phyloP scores from a whole-genome alignment of 805 yeast species.

The Pichia heedii region DNA sequence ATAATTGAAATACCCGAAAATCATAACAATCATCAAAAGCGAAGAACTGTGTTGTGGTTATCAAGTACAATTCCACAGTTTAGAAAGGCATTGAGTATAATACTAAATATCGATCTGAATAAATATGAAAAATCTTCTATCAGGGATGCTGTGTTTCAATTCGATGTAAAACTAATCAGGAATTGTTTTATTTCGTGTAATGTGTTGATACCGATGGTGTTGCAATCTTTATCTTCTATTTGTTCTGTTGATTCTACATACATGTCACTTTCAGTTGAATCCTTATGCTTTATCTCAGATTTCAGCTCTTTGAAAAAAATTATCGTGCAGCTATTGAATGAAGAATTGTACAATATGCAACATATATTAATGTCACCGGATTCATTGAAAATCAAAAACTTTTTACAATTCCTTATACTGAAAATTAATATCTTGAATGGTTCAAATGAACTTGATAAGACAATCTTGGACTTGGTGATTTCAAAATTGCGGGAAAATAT shows the following conservation, averaged over 20 bases:
- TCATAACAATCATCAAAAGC: slow-evolving; percentile 9
- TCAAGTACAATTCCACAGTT: slow-evolving; percentile 44
- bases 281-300: slow-evolving; percentile 13
- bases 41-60: slow-evolving; percentile 47
- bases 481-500: slow-evolving; percentile 12
- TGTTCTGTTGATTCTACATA: slow-evolving; percentile 13
- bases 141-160: slow-evolving; percentile 22
- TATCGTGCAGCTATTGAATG: slow-evolving; percentile 7
- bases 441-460: slow-evolving; percentile 3
- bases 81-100: slow-evolving; percentile 33
- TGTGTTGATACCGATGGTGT: slow-evolving; percentile 27
- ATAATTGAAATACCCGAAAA: slow-evolving; percentile 14
- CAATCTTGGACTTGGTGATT: slow-evolving; percentile 5
- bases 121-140: slow-evolving; percentile 26
- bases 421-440: slow-evolving; percentile 6
- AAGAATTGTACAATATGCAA: slow-evolving; percentile 13
- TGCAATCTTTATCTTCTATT: slow-evolving; percentile 24
- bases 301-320: slow-evolving; percentile 6
- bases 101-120: slow-evolving; percentile 17
- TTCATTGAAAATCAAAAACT: slow-evolving; percentile 11
- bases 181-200: slow-evolving; percentile 30
- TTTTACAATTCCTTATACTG: slow-evolving; percentile 11
- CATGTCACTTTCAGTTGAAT: slow-evolving; percentile 7
- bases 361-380: slow-evolving; percentile 22
- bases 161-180: slow-evolving; percentile 25